Evolutionary conservation across 306 rosid genomes (phyloP), one percentile per base, ranked within the genome.

Genomic region (Rosa lucieae): DNA sequence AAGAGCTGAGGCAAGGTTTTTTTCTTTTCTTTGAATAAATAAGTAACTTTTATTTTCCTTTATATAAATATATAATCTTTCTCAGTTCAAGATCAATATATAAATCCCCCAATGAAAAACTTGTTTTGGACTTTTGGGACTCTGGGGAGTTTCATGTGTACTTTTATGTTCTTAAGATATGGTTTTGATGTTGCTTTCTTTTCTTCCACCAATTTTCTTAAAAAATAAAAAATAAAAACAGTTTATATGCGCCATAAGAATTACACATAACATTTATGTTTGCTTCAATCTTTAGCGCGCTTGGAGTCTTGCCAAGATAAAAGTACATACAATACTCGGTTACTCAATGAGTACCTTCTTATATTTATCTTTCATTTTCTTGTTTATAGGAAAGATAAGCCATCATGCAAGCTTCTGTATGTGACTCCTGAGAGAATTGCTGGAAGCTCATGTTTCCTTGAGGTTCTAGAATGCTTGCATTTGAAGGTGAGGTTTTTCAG

Each of bases 391-490:
- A 95, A 90, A 81, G 97, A 91, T 81, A 90, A 87, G 85, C 99
- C 99, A 10, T 91, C 99, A 52, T 95, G 98, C 92, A 95, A 95
- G 78, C 98, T 95, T 74, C 86, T 95, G 87, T 95, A 95, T 77
- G 98, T 95, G 81, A 95, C 99, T 78, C 99, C 99, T 8, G 99
- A 95, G 88, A 92, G 98, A 82, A 84, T 95, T 86, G 98, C 90
- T 26, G 92, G 96, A 67, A 95, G 86, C 80, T 85, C 77, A 55
- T 86, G 79, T 40, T 95, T 95, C 88, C 63, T 90, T 74, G 96
- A 89, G 56, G 85, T 86, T 86, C 88, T 92, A 73, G 90, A 88
- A 85, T 71, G 89, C 87, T 76, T 95, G 90, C 88, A 90, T 85
- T 70, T 43, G 73, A 95, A 92, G 98, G 99, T 92, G 77, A 83